Base-by-base conservation (phyloP, 331 rosid species). In the Dryas integrifolia region DNA sequence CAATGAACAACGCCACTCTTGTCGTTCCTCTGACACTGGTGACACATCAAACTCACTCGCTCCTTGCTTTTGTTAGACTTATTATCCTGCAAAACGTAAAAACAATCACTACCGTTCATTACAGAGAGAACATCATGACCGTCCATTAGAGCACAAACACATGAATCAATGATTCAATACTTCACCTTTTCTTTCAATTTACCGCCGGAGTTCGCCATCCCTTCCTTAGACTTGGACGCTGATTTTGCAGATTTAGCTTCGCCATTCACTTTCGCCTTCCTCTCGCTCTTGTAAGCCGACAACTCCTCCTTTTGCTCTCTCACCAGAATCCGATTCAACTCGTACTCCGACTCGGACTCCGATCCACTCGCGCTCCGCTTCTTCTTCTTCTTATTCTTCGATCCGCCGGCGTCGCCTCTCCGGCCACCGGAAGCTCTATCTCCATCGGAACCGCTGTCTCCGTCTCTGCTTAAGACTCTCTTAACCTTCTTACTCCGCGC, bases 1-100 rank as follows among this genome's bases (percentile, higher is more conserved):
- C 96, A 90, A 67, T 72, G 71, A 52, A 87, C 79, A 69, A 89
- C 92, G 5, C 87, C 90, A 72, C 82, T 78, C 79, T 85, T 87
- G 78, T 89, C 87, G 65, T 70, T 89, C 79, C 91, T 83, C 74
- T 80, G 86, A 78, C 96, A 89, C 67, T 89, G 96, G 81, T 89
- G 96, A 65, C 96, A 89, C 96, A 83, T 89, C 82, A 89, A 87
- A 75, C 87, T 78, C 80, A 59, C 84, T 59, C 83, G 58, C 68
- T 79, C 82, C 77, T 68, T 74, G 56, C 44, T 79, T 69, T 80
- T 82, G 47, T 64, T 45, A 40, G 46, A 55, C 73, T 45, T 50
- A 12, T 60, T 50, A 12, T 60, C 82, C 85, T 85, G 72, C 45
- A 79, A 50, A 73, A 72, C 45, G 52, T 56, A 21, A 0, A 63